Evolutionary conservation across 106 monocot species (phyloP).

Genomic region (Gastrodia elata): DNA sequence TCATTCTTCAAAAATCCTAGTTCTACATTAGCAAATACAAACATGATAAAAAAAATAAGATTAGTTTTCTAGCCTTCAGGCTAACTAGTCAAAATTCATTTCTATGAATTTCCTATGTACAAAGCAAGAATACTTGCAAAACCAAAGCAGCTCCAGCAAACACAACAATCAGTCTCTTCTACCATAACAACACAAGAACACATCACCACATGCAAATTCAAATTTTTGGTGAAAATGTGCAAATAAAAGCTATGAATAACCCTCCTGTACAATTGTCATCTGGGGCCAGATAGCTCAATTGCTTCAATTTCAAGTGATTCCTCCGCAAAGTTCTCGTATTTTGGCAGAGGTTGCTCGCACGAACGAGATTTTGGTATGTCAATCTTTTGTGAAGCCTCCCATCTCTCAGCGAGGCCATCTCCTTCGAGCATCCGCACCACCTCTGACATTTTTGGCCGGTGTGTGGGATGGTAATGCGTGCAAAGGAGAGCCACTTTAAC

Average conservation of each 20-base stretch:
- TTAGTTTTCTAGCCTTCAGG: neutral
- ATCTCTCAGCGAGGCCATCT: slow-evolving; percentile 82
- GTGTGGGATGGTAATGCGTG: slow-evolving; percentile 67
- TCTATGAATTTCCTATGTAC: slow-evolving; percentile 5
- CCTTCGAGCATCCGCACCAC: slow-evolving; percentile 92
- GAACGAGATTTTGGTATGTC: slow-evolving; percentile 41
- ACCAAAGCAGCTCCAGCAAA: neutral
- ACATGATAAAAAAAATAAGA: neutral
- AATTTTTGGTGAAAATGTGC: neutral
- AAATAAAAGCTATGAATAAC: neutral
- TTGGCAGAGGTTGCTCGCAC: slow-evolving; percentile 32
- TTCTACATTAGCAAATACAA: too few species aligned
- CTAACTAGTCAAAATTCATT: slow-evolving; percentile 4
- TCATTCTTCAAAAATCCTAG: neutral
- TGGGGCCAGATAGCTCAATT: slow-evolving; percentile 91
- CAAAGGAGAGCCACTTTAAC: slow-evolving; percentile 87
- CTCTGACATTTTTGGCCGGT: slow-evolving; percentile 95
- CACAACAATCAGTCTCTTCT: neutral
- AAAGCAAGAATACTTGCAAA: neutral
- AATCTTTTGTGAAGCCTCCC: slow-evolving; percentile 73
- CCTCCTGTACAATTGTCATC: slow-evolving; percentile 32
- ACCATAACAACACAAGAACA: neutral
- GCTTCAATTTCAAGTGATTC: slow-evolving; percentile 64
- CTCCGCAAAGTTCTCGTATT: slow-evolving; percentile 59
- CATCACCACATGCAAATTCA: slow-evolving; percentile 4